Conservation (phyloP, 768 basidiomycete species). For the Suillus subluteus region DNA sequence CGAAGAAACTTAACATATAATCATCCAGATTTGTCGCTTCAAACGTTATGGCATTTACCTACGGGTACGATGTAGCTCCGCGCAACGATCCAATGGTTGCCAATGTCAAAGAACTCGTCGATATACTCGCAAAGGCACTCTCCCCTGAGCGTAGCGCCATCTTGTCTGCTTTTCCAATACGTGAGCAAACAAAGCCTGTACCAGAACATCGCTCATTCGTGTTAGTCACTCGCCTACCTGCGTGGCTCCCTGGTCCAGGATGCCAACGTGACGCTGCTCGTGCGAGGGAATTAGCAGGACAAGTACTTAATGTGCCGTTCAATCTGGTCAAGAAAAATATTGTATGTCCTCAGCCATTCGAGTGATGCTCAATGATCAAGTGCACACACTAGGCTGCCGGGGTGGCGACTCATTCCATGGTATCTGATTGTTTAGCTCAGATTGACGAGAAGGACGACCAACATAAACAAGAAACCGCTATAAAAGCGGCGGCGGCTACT, state of each 20-base stretch:
- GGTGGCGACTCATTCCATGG: constrained; percentile 27
- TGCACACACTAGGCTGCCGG: constrained; percentile 16
- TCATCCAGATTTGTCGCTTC: constrained; percentile 28
- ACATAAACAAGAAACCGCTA: constrained; percentile 24
- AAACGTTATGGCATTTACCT: constrained; percentile 29
- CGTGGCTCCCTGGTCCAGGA: constrained; percentile 28
- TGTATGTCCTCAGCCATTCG: constrained; percentile 15
- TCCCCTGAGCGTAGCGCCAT: constrained; percentile 24
- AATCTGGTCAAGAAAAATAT: constrained; percentile 28
- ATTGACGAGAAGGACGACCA: constrained; percentile 22
- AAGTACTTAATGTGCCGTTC: constrained; percentile 28
- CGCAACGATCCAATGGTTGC: constrained; percentile 27
- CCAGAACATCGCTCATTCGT: background rate
- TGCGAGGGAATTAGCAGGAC: constrained; percentile 19
- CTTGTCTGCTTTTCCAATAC: constrained; percentile 26
- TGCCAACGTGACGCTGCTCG: constrained; percentile 23
- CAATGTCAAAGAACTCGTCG: constrained; percentile 20
- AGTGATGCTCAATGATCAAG: background rate
- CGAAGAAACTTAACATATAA: background rate
- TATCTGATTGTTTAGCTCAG: constrained; percentile 26
- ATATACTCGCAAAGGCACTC: constrained; percentile 25
- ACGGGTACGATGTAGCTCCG: constrained; percentile 25
- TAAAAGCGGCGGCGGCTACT: constrained; percentile 31
- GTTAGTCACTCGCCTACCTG: constrained; percentile 26
- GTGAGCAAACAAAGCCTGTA: constrained; percentile 16